A percentile compares a stretch with the other conserved stretches of the same genome.
Conservation (phyloP, 345 rosid species). For the Brassica nigra region DNA sequence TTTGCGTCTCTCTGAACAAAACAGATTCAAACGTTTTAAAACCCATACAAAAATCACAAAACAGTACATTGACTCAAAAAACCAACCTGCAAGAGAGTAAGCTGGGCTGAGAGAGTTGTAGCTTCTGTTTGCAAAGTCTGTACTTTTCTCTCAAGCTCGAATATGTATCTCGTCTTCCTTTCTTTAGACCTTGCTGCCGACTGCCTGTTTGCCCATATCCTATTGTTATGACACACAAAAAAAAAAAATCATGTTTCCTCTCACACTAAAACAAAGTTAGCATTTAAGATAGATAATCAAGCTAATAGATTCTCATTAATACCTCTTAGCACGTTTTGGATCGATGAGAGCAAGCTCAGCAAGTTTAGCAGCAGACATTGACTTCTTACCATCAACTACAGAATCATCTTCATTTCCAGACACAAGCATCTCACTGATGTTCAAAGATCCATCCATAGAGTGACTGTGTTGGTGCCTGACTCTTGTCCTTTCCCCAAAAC, state of each 20-base stretch:
- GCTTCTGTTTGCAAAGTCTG: conserved; percentile 92
- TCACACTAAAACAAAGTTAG: neutral
- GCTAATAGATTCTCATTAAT: neutral
- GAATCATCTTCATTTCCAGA: conserved; percentile 64
- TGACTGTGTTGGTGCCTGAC: conserved; percentile 92
- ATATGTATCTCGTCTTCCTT: conserved; percentile 90
- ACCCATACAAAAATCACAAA: neutral
- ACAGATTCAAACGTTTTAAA: neutral
- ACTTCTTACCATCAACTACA: conserved; percentile 68
- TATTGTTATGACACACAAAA: conserved; percentile 28
- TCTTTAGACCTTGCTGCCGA: conserved; percentile 98
- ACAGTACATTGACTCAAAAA: conserved; percentile 13
- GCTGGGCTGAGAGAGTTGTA: conserved; percentile 84
- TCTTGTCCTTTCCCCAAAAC: conserved; percentile 71
- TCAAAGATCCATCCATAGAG: conserved; percentile 87
- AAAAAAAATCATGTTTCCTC: neutral
- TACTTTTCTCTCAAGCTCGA: conserved; percentile 90
- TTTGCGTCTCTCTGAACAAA: conserved; percentile 73
- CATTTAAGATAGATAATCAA: neutral
- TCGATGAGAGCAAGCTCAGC: conserved; percentile 96
- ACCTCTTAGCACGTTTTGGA: conserved; percentile 99
- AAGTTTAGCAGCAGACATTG: conserved; percentile 89
- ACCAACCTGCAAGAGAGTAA: conserved; percentile 84
- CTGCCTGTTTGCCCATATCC: conserved; percentile 98
- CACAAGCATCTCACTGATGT: conserved; percentile 79